These are phyloP conservation scores for Beauveria pseudobassiana DNA, from an alignment of 2,329 filamentous ascomycete genomes.

Conservation along the genomic window DNA sequence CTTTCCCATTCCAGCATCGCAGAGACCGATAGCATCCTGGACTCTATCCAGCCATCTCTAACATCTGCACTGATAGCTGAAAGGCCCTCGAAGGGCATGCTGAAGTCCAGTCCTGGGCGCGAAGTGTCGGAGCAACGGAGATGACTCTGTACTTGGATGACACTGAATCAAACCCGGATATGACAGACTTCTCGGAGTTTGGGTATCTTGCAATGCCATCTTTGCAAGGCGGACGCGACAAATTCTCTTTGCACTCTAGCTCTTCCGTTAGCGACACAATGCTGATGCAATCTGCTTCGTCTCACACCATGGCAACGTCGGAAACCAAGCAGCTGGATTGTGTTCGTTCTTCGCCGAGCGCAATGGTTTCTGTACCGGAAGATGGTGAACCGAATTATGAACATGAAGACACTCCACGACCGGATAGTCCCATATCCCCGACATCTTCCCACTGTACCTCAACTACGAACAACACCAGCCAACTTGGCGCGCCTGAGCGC, in stretches of 20 bases:
- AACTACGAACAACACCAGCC: conserved; percentile 19
- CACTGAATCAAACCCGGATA: conserved; percentile 27
- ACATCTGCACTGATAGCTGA: not conserved
- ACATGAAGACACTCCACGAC: conserved; percentile 27
- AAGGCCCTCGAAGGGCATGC: not conserved
- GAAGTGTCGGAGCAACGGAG: conserved; percentile 14
- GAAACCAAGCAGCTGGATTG: not conserved
- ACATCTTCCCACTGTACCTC: conserved; percentile 20
- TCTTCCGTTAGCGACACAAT: not conserved
- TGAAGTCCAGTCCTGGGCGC: conserved; percentile 15
- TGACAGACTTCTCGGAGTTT: conserved; percentile 32
- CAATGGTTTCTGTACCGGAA: conserved; percentile 12
- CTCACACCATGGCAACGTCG: conserved; percentile 3
- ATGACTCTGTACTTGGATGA: conserved; percentile 22
- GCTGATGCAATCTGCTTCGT: not conserved
- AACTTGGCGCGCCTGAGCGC: conserved; percentile 37
- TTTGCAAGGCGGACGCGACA: not conserved
- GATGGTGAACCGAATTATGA: conserved; percentile 15
- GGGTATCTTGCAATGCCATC: conserved; percentile 6
- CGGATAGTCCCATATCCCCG: conserved; percentile 34
- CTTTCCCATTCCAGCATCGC: not conserved
- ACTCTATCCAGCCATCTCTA: not conserved
- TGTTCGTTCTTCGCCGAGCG: not conserved
- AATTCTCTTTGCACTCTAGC: not conserved
- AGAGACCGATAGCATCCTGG: not conserved